A percentile compares a stretch with the other conserved stretches of the same genome.
Conservation (phyloP, 441 rosid genomes). For the Adansonia madagascariensis region DNA sequence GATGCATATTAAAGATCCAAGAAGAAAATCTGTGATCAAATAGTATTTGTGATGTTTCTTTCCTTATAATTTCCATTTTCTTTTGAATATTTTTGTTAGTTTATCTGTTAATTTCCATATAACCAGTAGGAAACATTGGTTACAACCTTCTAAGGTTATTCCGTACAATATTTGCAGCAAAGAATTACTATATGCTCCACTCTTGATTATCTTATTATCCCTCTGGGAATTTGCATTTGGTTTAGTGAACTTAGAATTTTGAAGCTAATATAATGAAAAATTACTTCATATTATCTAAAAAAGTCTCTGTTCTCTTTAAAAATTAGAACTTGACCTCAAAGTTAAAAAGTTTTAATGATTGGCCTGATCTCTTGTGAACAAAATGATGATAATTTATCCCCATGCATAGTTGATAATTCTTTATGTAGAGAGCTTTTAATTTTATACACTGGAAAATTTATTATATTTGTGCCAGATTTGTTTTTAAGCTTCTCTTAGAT, state of each 20-base stretch:
- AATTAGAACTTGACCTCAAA: not conserved
- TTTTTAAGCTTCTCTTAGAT: not conserved
- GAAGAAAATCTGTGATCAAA: conserved; percentile 47
- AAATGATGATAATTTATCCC: not conserved
- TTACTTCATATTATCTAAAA: not conserved
- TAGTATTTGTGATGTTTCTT: conserved; percentile 6
- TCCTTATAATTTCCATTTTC: not conserved
- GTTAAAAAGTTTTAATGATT: not conserved
- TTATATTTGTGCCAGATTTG: not conserved
- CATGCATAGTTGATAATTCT: not conserved
- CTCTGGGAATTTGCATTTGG: not conserved
- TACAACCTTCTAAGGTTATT: not conserved
- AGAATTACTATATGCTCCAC: not conserved
- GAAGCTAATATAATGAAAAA: too few species aligned
- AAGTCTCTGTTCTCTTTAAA: not conserved
- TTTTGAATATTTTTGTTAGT: too few species aligned
- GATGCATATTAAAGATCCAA: conserved; percentile 73
- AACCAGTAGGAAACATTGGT: not conserved
- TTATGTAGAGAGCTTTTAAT: too few species aligned
- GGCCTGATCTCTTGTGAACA: not conserved
- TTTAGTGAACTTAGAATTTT: too few species aligned
- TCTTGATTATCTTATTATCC: not conserved
- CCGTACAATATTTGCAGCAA: not conserved
- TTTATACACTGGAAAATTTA: not conserved
- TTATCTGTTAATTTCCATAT: not conserved